Conservation (phyloP, 1,139 yeast genomes). For the Zygoascus sp. region DNA sequence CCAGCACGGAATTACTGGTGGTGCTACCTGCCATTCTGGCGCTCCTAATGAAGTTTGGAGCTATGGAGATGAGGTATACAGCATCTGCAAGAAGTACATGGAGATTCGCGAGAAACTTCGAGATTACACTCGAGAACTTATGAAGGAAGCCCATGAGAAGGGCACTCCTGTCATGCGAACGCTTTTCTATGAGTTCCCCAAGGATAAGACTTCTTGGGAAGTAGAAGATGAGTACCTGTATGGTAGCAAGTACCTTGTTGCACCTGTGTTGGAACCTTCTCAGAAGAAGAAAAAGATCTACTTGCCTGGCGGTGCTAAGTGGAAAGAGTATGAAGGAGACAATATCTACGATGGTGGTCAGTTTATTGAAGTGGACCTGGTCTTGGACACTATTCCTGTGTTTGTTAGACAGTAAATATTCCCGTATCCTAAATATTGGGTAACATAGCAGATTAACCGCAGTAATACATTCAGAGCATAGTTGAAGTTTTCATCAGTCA, state of each 20-base stretch:
- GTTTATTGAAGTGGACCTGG: slow-evolving; percentile 9
- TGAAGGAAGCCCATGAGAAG: slow-evolving; percentile 29
- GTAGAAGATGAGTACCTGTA: slow-evolving; percentile 38
- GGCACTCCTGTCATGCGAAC: slow-evolving; percentile 39
- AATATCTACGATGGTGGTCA: slow-evolving; percentile 1
- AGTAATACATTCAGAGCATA: neutral
- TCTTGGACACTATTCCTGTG: slow-evolving; percentile 18
- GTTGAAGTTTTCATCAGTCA: neutral
- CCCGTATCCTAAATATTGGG: neutral
- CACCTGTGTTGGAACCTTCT: slow-evolving; percentile 31
- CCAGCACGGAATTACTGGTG: slow-evolving; percentile 20
- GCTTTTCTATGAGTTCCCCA: slow-evolving; percentile 34
- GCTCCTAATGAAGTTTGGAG: slow-evolving; percentile 21
- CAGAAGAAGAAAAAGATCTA: slow-evolving; percentile 13
- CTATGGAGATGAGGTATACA: slow-evolving; percentile 19
- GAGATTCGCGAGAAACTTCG: slow-evolving; percentile 16
- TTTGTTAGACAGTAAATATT: slow-evolving; percentile 1
- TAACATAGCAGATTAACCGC: neutral
- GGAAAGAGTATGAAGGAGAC: slow-evolving; percentile 18
- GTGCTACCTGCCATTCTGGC: slow-evolving; percentile 20
- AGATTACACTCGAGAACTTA: slow-evolving; percentile 18
- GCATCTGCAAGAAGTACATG: slow-evolving; percentile 19
- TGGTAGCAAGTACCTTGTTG: slow-evolving; percentile 36
- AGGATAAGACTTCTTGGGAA: slow-evolving; percentile 29
- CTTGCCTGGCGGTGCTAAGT: slow-evolving; percentile 14